A percentile compares a stretch with the other conserved stretches of the same genome.
Evolutionary conservation across 2,329 filamentous ascomycete species (phyloP).

Genomic region (Aciculosporium take): DNA sequence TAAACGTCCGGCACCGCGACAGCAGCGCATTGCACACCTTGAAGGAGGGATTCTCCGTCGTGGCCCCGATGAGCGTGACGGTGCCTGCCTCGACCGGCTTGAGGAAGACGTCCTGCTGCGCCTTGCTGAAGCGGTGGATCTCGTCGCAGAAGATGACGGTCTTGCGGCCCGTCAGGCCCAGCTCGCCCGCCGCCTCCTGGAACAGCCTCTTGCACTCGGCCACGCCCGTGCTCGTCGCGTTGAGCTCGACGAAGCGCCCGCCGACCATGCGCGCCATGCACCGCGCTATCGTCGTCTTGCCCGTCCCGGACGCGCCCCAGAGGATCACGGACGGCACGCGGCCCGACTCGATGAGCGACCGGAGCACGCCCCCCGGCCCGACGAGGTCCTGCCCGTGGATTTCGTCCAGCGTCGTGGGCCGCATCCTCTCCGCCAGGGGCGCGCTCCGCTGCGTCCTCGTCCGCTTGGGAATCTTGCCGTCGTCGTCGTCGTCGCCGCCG

Average conservation of each 20-base stretch:
- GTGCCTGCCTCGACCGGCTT: slow-evolving; percentile 83
- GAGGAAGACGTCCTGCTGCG: slow-evolving; percentile 89
- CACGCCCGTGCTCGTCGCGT: slow-evolving; percentile 78
- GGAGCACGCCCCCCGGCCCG: slow-evolving; percentile 66
- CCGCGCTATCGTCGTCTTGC: slow-evolving; percentile 83
- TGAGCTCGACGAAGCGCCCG: slow-evolving; percentile 86
- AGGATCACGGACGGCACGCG: slow-evolving; percentile 89
- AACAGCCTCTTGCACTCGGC: slow-evolving; percentile 90
- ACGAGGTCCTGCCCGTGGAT: slow-evolving; percentile 88
- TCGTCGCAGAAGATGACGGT: slow-evolving; percentile 98
- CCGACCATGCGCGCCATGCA: slow-evolving; percentile 75
- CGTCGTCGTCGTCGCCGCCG: slow-evolving; percentile 6
- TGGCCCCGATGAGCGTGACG: slow-evolving; percentile 85
- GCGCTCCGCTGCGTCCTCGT: slow-evolving; percentile 57
- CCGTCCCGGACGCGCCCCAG: slow-evolving; percentile 71
- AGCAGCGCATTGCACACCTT: slow-evolving; percentile 79
- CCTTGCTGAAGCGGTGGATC: slow-evolving; percentile 82
- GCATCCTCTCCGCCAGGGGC: slow-evolving; percentile 87
- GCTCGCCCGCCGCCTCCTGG: slow-evolving; percentile 65
- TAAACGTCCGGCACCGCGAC: slow-evolving; percentile 83
- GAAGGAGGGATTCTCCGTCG: slow-evolving; percentile 94
- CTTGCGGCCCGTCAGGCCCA: slow-evolving; percentile 67
- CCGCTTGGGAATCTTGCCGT: slow-evolving; percentile 38
- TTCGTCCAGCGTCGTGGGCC: slow-evolving; percentile 68
- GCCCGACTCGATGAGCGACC: slow-evolving; percentile 72